These are phyloP conservation scores for Mortierella sp. DNA, from an alignment of 371 early-diverging fungal genomes.

Conservation along the genomic window DNA sequence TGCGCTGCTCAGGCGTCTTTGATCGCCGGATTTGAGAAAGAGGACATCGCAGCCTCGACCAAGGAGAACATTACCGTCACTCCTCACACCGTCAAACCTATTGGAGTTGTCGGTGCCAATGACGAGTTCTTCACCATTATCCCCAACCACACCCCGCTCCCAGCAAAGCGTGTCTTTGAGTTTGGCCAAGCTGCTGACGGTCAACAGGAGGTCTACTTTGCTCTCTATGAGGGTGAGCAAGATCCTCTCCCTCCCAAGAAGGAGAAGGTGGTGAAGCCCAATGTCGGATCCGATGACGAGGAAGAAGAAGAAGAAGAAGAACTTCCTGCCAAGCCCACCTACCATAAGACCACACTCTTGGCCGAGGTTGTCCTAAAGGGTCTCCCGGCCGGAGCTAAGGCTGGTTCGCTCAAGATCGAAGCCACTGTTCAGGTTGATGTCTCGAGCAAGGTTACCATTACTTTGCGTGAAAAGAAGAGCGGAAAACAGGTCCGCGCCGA, in stretches of 20 bases:
- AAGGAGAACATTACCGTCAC: conserved; percentile 73
- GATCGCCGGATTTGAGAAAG: conserved; percentile 67
- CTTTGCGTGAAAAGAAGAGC: conserved; percentile 68
- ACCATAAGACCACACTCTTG: conserved; percentile 60
- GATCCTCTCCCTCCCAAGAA: conserved; percentile 62
- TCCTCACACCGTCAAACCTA: conserved; percentile 75
- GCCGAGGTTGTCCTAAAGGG: conserved; percentile 66
- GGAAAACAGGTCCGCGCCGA: conserved; percentile 60
- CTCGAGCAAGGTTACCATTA: conserved; percentile 60
- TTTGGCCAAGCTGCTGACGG: conserved; percentile 74
- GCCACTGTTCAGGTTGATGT: conserved; percentile 68
- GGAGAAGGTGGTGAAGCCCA: conserved; percentile 61
- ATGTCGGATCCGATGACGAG: conserved; percentile 55
- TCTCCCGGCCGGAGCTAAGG: conserved; percentile 61
- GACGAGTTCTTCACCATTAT: conserved; percentile 82
- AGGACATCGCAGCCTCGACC: conserved; percentile 63
- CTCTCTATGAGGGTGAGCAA: conserved; percentile 84
- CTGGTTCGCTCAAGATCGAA: conserved; percentile 66
- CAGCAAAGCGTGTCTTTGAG: conserved; percentile 81
- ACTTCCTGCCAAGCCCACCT: conserved; percentile 62
- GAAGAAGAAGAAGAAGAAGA: conserved; percentile 69
- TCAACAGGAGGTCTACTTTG: conserved; percentile 82
- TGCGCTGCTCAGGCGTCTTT: conserved; percentile 96
- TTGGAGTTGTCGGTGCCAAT: conserved; percentile 81
- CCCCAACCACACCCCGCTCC: conserved; percentile 86